Conservation (phyloP, 2,329 filamentous ascomycete genomes). For the Chaetomiaceae sp. region DNA sequence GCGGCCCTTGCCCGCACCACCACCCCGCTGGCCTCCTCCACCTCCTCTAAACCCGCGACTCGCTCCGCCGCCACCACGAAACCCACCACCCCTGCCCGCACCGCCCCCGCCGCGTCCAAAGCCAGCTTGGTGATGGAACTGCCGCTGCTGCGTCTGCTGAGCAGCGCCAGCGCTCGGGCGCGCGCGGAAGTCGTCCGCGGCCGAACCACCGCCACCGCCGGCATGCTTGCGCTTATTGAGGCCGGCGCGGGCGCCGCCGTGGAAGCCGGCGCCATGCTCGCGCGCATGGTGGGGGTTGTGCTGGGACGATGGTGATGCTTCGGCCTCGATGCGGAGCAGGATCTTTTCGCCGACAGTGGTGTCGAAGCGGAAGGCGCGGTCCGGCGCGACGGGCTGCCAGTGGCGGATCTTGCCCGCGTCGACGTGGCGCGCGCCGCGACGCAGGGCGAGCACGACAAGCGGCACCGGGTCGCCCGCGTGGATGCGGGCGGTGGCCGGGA, state of each 20-base stretch:
- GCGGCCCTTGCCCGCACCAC: slow-evolving; percentile 28
- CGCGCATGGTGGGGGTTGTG: slow-evolving; percentile 41
- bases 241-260: not conserved
- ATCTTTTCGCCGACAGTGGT: slow-evolving; percentile 83
- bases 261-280: slow-evolving; percentile 42
- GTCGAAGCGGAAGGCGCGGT: slow-evolving; percentile 70
- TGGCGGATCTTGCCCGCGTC: slow-evolving; percentile 77
- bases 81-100: slow-evolving; percentile 32
- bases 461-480: slow-evolving; percentile 77
- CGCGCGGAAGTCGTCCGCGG: slow-evolving; percentile 42
- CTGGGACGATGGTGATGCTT: too few relatives aligned
- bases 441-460: slow-evolving; percentile 74
- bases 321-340: slow-evolving; percentile 71
- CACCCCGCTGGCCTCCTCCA: slow-evolving; percentile 29
- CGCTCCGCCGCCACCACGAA: slow-evolving; percentile 32
- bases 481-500: slow-evolving; percentile 58
- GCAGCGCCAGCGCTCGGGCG: slow-evolving; percentile 22
- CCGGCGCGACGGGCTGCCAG: slow-evolving; percentile 70
- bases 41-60: slow-evolving; percentile 30
- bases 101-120: slow-evolving; percentile 29
- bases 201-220: too few relatives aligned
- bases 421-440: slow-evolving; percentile 66
- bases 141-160: slow-evolving; percentile 22
- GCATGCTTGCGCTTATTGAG: slow-evolving; percentile 53
- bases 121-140: slow-evolving; percentile 28